These are phyloP conservation scores for Rhodamnia argentea DNA, from an alignment of 345 rosid species.

Conservation along the genomic window DNA sequence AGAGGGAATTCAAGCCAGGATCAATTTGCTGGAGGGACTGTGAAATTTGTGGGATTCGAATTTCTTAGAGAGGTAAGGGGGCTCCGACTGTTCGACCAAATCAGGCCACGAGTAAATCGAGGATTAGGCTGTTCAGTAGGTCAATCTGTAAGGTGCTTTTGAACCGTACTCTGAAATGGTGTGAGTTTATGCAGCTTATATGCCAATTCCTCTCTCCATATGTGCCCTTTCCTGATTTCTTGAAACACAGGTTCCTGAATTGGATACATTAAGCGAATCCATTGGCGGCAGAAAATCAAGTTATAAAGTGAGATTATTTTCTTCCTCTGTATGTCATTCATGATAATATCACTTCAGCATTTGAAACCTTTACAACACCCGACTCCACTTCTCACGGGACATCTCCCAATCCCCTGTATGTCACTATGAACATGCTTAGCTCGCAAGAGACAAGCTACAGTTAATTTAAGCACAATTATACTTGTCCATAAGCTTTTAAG, in stretches of 20 bases:
- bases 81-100: background rate
- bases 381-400: background rate
- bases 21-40: conserved; percentile 21
- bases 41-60: conserved; percentile 43
- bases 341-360: background rate
- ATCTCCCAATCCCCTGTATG: background rate
- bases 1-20: conserved; percentile 12
- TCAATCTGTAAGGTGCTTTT: background rate
- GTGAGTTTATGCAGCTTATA: background rate
- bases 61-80: conserved; percentile 39
- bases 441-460: background rate
- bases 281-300: background rate
- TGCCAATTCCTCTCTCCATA: background rate
- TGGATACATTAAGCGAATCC: background rate
- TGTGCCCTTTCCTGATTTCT: background rate
- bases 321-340: background rate
- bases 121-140: background rate
- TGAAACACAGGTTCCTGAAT: background rate
- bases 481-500: background rate
- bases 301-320: background rate
- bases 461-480: background rate
- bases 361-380: background rate
- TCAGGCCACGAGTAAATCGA: background rate
- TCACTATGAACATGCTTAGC: background rate
- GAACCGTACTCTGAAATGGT: background rate